Evolutionary conservation across 495 filamentous ascomycete species (phyloP).

Genomic region (Hyaloscypha hepaticicola): DNA sequence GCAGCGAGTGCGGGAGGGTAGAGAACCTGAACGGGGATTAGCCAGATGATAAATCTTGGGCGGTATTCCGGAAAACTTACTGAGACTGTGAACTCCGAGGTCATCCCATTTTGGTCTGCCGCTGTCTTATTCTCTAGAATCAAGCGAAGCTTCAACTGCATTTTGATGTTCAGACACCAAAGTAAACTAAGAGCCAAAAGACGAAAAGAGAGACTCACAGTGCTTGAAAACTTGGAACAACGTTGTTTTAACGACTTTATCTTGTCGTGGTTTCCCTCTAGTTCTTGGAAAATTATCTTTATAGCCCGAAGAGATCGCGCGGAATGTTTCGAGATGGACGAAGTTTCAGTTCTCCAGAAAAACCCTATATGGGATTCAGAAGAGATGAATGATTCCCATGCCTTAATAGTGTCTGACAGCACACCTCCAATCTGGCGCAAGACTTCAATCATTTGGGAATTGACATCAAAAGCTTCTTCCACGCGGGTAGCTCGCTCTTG

Average conservation of each 20-base stretch:
- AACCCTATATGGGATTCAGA: background rate
- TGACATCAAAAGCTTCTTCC: background rate
- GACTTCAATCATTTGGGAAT: background rate
- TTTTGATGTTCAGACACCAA: background rate
- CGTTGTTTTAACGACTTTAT: background rate
- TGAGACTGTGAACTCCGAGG: background rate
- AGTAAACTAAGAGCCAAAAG: background rate
- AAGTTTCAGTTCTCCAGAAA: background rate
- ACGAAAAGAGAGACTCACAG: conserved; percentile 2
- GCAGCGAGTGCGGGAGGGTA: conserved; percentile 12
- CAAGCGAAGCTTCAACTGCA: conserved; percentile 15
- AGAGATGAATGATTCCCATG: conserved; percentile 15
- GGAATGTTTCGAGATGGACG: background rate
- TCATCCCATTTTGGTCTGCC: background rate
- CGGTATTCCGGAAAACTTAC: conserved; percentile 1
- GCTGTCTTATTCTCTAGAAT: conserved; percentile 4
- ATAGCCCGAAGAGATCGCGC: conserved; percentile 5
- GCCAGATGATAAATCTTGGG: background rate
- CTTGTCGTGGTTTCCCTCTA: background rate
- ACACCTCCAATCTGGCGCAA: background rate
- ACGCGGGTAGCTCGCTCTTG: conserved; percentile 5
- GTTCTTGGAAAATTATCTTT: background rate
- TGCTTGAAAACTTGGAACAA: conserved; percentile 9
- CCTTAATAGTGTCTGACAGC: conserved; percentile 2
- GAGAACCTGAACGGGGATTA: conserved; percentile 4